Conservation (phyloP, 148 eudicot genomes). For the Mesembryanthemum crystallinum region DNA sequence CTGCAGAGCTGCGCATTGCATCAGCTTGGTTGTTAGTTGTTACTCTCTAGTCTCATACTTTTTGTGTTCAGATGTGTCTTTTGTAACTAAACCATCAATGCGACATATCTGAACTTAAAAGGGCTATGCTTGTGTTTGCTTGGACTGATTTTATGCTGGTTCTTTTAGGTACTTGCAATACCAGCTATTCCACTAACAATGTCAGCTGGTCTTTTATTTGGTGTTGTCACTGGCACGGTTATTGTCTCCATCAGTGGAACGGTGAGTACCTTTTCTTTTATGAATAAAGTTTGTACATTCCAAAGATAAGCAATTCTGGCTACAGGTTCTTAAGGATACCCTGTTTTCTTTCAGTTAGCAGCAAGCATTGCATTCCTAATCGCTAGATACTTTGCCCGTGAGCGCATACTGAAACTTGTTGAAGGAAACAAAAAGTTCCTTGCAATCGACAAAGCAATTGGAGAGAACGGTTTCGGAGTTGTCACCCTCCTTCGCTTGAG, state of each 20-base stretch:
- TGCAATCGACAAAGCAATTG: constrained; percentile 98
- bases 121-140: not conserved
- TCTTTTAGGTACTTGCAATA: constrained; percentile 75
- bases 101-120: not conserved
- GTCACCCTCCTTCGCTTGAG: constrained; percentile 98
- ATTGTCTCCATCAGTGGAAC: constrained; percentile 98
- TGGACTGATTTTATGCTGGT: constrained; percentile 7
- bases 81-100: not conserved
- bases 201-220: constrained; percentile 98
- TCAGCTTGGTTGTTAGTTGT: not conserved
- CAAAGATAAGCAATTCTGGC: not conserved
- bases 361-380: constrained; percentile 94
- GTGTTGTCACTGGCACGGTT: constrained; percentile 77
- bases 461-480: constrained; percentile 94
- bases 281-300: not conserved
- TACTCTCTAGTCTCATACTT: not conserved
- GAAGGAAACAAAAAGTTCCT: constrained; percentile 98
- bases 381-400: constrained; percentile 99
- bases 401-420: constrained; percentile 89
- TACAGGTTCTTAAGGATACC: constrained; percentile 3
- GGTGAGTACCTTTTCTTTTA: constrained; percentile 41
- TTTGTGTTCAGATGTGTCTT: too few relatives aligned
- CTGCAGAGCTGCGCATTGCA: not conserved
- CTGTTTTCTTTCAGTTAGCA: constrained; percentile 65
- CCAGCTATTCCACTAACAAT: constrained; percentile 97